Evolutionary conservation across 1,284 basidiomycete genomes (phyloP), one percentile per base, ranked within the genome.

Genomic region (Irpex sp.): DNA sequence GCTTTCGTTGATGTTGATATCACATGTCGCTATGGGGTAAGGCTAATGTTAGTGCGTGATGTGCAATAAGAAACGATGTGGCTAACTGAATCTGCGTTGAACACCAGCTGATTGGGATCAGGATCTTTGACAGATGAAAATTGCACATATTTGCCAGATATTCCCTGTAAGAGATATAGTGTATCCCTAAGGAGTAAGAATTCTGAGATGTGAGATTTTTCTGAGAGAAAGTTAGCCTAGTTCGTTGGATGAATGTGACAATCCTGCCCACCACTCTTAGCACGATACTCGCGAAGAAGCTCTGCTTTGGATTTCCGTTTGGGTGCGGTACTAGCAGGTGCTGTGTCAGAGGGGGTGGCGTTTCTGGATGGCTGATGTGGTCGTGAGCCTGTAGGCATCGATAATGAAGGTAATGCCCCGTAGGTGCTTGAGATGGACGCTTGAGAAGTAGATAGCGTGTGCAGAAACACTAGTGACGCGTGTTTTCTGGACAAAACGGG

Each of bases 91-190:
- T 91, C 86, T 54, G 89, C 86, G 19, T 79, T 73, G 73, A 92
- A 92, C 34, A 86, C 74, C 44, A 92, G 82, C 67, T 77, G 85
- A 73, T 83, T 83, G 63, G 80, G 71, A 36, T 84, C 79, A 47
- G 77, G 72, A 65, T 85, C 80, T 68, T 85, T 77, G 57, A 83
- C 75, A 68, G 83, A 76, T 1, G 88, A 83, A 69, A 98, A 93
- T 9, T 86, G 88, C 7, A 98, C 85, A 74, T 93, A 91, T 74
- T 92, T 92, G 2, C 97, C 97, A 48, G 97, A 97, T 69, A 99
- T 98, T 7, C 97, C 97, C 79, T 99, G 97, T 57, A 99, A 79
- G 17, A 99, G 82, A 77, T 97, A 98, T 57, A 99, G 79, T 0
- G 94, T 91, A 76, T 99, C 97, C 37, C 96, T 88, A 9, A 99